These are phyloP conservation scores for Colletotrichum melonis DNA, from an alignment of 2,329 filamentous ascomycete species.

Conservation along the genomic window DNA sequence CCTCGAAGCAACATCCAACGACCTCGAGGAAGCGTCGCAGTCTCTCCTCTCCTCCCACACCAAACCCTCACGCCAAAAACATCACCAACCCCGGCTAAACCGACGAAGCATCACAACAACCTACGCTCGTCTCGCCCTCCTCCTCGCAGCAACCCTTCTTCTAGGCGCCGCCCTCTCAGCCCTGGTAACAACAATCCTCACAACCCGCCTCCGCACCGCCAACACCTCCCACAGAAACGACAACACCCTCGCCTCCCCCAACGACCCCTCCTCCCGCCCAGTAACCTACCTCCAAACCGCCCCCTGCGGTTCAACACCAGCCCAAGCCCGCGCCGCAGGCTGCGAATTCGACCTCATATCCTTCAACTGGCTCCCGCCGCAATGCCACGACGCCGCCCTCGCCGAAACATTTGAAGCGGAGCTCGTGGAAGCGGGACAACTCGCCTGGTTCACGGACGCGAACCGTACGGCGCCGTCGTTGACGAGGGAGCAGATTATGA, in stretches of 20 bases:
- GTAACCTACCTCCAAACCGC: slow-evolving; percentile 8
- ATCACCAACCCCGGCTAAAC: neutral
- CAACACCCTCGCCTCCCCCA: slow-evolving; percentile 25
- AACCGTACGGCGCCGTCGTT: slow-evolving; percentile 2
- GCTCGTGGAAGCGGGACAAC: neutral
- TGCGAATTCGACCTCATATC: slow-evolving; percentile 27
- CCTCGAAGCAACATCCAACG: neutral
- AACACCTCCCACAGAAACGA: slow-evolving; percentile 18
- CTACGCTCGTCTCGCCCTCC: neutral
- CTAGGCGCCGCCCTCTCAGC: neutral
- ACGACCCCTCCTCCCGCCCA: neutral
- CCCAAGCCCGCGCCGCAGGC: slow-evolving; percentile 25
- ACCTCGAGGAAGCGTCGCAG: neutral
- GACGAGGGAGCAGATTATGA: slow-evolving; percentile 1
- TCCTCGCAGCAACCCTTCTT: neutral
- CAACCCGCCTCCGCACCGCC: neutral
- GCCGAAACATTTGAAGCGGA: slow-evolving; percentile 14
- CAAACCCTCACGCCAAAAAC: neutral
- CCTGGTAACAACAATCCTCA: neutral
- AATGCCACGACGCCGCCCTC: slow-evolving; percentile 29
- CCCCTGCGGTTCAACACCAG: slow-evolving; percentile 23
- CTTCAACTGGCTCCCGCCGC: slow-evolving; percentile 33
- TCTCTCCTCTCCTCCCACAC: neutral
- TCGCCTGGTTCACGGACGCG: slow-evolving; percentile 23
- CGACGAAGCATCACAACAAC: neutral